Conservation (phyloP, 139 green algal species). For the Haematococcus lacustris region DNA sequence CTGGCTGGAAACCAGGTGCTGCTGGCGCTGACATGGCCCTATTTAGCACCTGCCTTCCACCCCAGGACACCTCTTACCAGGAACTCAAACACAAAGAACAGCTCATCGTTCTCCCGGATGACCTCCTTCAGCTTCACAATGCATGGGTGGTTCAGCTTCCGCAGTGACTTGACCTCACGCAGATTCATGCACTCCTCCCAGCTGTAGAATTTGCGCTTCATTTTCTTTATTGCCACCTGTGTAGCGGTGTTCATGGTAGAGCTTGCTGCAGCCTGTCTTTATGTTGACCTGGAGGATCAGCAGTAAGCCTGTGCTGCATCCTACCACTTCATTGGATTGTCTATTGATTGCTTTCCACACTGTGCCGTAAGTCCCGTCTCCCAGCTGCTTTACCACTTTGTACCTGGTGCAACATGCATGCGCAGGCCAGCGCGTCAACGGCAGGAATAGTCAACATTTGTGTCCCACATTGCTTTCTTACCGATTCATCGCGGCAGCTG, state of each 20-base stretch:
- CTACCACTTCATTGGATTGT: slow-evolving; percentile 85
- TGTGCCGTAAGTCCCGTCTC: slow-evolving; percentile 90
- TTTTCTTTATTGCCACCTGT: slow-evolving; percentile 96
- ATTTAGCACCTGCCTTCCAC: background rate
- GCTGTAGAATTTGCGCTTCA: slow-evolving; percentile 95
- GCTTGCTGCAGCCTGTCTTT: too few relatives aligned
- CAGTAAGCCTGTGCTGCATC: too few relatives aligned
- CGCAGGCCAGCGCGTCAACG: too few relatives aligned
- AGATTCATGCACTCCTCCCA: slow-evolving; percentile 96
- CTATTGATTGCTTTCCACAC: slow-evolving; percentile 92
- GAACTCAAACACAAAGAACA: slow-evolving; percentile 97
- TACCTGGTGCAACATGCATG: too few relatives aligned
- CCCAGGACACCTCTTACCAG: slow-evolving; percentile 56
- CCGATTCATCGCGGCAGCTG: too few relatives aligned
- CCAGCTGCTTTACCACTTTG: slow-evolving; percentile 87
- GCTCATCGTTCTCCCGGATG: slow-evolving; percentile 91
- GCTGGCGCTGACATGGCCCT: too few relatives aligned
- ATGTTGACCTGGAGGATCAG: too few relatives aligned
- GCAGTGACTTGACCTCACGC: slow-evolving; percentile 78
- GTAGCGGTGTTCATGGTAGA: too few relatives aligned
- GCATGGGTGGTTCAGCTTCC: slow-evolving; percentile 88
- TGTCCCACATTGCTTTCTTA: too few relatives aligned
- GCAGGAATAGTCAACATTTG: too few relatives aligned
- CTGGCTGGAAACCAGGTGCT: too few relatives aligned
- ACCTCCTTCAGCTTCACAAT: slow-evolving; percentile 96